Base-by-base conservation (phyloP, 805 yeast species). In the Myxozyma udenii region DNA sequence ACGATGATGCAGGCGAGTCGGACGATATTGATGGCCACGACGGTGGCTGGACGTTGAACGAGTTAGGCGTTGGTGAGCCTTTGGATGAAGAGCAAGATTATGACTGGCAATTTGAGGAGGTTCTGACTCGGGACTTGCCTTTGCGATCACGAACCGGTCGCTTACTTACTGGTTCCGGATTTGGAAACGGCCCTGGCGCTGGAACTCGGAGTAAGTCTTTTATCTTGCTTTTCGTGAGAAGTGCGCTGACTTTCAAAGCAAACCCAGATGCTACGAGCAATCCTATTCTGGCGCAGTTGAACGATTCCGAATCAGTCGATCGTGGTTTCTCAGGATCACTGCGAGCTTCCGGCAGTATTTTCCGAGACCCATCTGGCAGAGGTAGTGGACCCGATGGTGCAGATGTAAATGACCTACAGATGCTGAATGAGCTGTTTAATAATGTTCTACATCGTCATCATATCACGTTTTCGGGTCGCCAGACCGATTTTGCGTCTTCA, bases 1-100 rank as follows among this genome's bases (percentile, higher is more conserved):
- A 57, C 24, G 69, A 64, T n/a, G 70, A 64, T 12, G 65, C 62
- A 6, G 69, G 63, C 9, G 61, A 54, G 12, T 43, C 19, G n/a
- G 58, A 54, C 33, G 61, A 42, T 39, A 57, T 44, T 18, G 68
- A 57, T 22, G 52, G 42, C 12, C 56, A 43, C 5, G 58, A 46
- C 18, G 64, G 51, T 46, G 24, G 41, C 47, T 25, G 42, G 37
- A 23, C 24, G 24, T 11, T 11, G 33, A 30, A 11, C 33, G n/a
- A n/a, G n/a, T n/a, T n/a, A n/a, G n/a, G n/a, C 12, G 44, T 41
- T 9, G 50, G 48, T 19, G 53, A 45, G 12, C 55, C 53, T 19
- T 53, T 57, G 19, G 53, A 46, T 28, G 49, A 45, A 19, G 47
- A 47, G 4, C 42, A 35, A 9, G 35, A 37, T 4, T 43, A 38